Percentiles rank a stretch among this genome's conserved stretches.
Evolutionary conservation across 164 flowering plant genomes (phyloP).

Genomic region (Taxillus chinensis): DNA sequence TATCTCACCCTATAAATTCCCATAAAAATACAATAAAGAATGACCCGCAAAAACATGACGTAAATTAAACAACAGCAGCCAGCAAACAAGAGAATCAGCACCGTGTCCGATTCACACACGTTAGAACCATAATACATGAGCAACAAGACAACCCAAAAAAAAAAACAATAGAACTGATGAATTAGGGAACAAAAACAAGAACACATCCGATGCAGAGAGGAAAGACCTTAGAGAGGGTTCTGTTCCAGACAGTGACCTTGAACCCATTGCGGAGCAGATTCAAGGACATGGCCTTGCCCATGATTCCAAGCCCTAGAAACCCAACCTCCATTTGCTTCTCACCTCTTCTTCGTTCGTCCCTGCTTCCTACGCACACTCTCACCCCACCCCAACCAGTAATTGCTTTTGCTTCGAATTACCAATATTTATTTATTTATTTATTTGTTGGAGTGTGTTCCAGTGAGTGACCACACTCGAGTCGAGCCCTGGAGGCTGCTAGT

Average conservation of each 20-base stretch:
- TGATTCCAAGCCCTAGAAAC: slow-evolving; percentile 85
- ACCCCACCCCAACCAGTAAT: background rate
- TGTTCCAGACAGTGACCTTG: slow-evolving; percentile 95
- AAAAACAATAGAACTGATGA: background rate
- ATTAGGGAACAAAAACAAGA: no score
- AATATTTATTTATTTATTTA: no score
- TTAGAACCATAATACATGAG: no score
- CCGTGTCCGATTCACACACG: no score
- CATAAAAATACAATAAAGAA: no score
- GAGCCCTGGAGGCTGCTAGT: no score
- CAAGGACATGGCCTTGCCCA: slow-evolving; percentile 92
- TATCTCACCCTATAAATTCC: no score
- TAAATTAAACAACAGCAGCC: no score
- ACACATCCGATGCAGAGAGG: background rate
- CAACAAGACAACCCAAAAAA: background rate
- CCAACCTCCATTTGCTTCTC: slow-evolving; percentile 64
- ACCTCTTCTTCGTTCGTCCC: background rate
- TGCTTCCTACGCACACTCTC: background rate
- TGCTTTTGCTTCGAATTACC: background rate
- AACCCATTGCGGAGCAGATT: slow-evolving; percentile 71
- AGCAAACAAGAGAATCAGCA: no score
- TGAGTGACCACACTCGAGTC: no score
- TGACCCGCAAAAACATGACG: no score
- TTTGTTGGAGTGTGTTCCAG: no score
- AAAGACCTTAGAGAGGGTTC: slow-evolving; percentile 82